These are phyloP conservation scores for Parasarocladium wereldwijsianum DNA, from an alignment of 2,329 filamentous ascomycete genomes.

Conservation along the genomic window DNA sequence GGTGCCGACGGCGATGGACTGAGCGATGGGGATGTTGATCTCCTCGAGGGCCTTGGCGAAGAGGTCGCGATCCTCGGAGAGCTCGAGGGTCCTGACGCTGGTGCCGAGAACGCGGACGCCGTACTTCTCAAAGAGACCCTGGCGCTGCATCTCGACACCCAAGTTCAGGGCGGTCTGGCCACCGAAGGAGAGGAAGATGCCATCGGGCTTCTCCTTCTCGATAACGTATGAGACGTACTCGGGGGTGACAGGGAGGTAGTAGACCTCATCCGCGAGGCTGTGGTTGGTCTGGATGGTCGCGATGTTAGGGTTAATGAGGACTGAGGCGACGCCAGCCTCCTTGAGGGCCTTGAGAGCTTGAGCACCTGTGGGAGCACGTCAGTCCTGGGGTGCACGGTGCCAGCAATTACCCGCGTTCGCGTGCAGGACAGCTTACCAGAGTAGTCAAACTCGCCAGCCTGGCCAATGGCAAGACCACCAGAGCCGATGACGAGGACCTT, in stretches of 20 bases:
- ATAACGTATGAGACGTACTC: conserved; percentile 98
- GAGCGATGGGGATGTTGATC: conserved; percentile 93
- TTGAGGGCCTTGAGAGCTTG: conserved; percentile 95
- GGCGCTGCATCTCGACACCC: conserved; percentile 92
- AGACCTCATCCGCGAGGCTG: conserved; percentile 89
- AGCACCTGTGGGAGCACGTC: conserved; percentile 44
- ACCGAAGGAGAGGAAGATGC: conserved; percentile 93
- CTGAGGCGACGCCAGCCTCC: conserved; percentile 80
- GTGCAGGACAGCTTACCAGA: conserved; percentile 52
- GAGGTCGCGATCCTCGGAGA: conserved; percentile 88
- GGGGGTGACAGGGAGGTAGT: conserved; percentile 93
- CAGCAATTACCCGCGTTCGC: conserved; percentile 5
- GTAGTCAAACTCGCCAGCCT: conserved; percentile 97
- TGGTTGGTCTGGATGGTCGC: conserved; percentile 97
- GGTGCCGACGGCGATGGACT: conserved; percentile 84
- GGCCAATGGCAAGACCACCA: conserved; percentile 90
- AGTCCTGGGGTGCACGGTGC: conserved; percentile 8
- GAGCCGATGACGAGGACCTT: conserved; percentile 95
- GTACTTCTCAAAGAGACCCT: conserved; percentile 90
- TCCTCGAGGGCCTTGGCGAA: conserved; percentile 93
- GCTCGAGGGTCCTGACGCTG: conserved; percentile 84
- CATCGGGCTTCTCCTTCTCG: conserved; percentile 87
- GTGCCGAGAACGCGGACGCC: conserved; percentile 93
- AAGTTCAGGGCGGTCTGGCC: conserved; percentile 95
- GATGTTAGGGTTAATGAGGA: conserved; percentile 96